phyloP scores from a whole-genome alignment of 2,329 filamentous ascomycete species.

The Sphaerulina vaccinii region DNA sequence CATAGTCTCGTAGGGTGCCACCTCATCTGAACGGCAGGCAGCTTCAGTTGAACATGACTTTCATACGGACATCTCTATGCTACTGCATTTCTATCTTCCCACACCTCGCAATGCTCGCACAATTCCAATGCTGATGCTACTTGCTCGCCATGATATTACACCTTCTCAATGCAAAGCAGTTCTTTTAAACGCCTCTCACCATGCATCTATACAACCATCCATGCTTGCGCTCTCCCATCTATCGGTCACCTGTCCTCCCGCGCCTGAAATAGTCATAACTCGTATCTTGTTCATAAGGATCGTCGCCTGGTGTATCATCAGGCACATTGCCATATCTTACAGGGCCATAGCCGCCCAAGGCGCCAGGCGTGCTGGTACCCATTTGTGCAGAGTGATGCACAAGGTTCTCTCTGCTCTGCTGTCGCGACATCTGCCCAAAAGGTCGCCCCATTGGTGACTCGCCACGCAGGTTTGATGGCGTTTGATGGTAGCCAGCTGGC shows the following conservation, averaged over 20 bases:
- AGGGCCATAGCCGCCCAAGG: conserved; percentile 33
- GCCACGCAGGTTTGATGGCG: conserved; percentile 43
- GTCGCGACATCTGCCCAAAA: conserved; percentile 19
- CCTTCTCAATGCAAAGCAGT: background rate
- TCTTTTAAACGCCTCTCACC: background rate
- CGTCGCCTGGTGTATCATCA: conserved; percentile 33
- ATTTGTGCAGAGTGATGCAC: conserved; percentile 20
- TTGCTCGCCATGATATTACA: background rate
- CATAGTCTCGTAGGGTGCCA: too few species aligned
- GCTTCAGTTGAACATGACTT: background rate
- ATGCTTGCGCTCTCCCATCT: background rate
- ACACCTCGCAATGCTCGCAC: background rate
- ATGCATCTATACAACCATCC: background rate
- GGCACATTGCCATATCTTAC: conserved; percentile 27
- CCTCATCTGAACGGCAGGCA: too few species aligned
- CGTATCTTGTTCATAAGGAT: conserved; percentile 34
- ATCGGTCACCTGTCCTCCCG: conserved; percentile 19
- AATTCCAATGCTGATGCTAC: background rate
- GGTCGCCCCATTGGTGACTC: conserved; percentile 42
- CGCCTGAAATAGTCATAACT: conserved; percentile 44
- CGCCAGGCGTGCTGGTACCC: conserved; percentile 21
- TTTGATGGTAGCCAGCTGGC: conserved; percentile 50
- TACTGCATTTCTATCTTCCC: background rate
- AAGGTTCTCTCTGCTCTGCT: conserved; percentile 26
- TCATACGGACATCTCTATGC: background rate